A percentile compares a stretch with the other conserved stretches of the same genome.
These are phyloP conservation scores for Avena insularis DNA, from an alignment of 176 grass and related monocot species.

Conservation along the genomic window DNA sequence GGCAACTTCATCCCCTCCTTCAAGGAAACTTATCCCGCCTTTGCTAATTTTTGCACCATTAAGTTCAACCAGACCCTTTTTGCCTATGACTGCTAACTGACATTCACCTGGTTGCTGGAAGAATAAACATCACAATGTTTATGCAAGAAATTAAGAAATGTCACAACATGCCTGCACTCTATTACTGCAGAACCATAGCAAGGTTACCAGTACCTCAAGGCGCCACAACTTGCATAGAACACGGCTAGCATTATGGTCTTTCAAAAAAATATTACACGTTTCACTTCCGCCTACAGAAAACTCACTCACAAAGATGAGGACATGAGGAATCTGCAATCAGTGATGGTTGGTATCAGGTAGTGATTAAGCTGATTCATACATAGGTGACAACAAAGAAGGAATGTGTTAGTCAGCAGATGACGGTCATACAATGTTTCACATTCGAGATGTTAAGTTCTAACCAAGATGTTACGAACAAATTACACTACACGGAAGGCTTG, in stretches of 20 bases:
- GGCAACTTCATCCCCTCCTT: conserved; percentile 69
- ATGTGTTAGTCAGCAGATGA: background rate
- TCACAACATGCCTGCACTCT: conserved; percentile 19
- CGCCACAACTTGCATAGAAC: conserved; percentile 57
- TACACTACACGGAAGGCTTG: conserved; percentile 10
- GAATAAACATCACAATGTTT: conserved; percentile 28
- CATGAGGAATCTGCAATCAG: conserved; percentile 61
- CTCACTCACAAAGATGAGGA: conserved; percentile 24
- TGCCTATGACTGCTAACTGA: conserved; percentile 65
- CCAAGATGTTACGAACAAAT: background rate
- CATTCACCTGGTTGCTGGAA: conserved; percentile 27
- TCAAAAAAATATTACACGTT: conserved; percentile 51
- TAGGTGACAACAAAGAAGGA: conserved; percentile 30
- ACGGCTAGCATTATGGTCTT: conserved; percentile 42
- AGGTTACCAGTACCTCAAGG: conserved; percentile 53
- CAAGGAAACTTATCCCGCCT: conserved; percentile 45
- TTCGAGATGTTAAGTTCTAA: background rate
- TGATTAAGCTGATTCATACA: background rate
- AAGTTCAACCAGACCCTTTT: conserved; percentile 56
- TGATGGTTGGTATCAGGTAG: conserved; percentile 29
- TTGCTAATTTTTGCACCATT: conserved; percentile 40
- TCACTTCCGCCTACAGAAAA: conserved; percentile 49
- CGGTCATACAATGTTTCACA: background rate
- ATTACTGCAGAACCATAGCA: conserved; percentile 28
- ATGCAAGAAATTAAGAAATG: conserved; percentile 22